Conservation (phyloP, 2,329 filamentous ascomycete species). For the Xylariaceae sp. region DNA sequence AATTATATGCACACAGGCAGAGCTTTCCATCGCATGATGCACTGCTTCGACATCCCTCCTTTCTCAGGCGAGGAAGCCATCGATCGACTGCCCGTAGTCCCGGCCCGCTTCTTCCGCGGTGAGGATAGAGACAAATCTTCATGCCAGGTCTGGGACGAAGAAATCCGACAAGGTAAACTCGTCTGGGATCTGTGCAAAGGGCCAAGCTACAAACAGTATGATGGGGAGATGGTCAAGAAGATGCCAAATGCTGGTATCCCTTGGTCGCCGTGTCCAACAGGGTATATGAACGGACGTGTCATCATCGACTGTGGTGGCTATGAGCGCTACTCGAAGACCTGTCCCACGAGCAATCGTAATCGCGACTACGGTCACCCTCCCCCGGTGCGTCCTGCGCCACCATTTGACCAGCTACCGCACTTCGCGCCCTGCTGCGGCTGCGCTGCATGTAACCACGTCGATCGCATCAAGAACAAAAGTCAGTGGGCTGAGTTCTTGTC, state of each 20-base stretch:
- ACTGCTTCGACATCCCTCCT: constrained; percentile 32
- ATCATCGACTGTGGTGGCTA: constrained; percentile 42
- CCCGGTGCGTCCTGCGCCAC: constrained; percentile 11
- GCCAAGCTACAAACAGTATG: constrained; percentile 45
- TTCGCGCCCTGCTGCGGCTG: constrained; percentile 42
- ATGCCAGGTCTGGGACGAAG: constrained; percentile 33
- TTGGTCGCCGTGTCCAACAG: constrained; percentile 22
- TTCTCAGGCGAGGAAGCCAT: constrained; percentile 45
- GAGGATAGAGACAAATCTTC: constrained; percentile 28
- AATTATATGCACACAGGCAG: constrained; percentile 33
- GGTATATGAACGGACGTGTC: constrained; percentile 37
- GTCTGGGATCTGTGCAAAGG: constrained; percentile 46
- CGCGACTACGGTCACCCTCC: neutral
- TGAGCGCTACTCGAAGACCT: constrained; percentile 30
- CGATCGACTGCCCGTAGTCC: constrained; percentile 38
- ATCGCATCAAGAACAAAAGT: constrained; percentile 23
- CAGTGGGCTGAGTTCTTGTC: constrained; percentile 40
- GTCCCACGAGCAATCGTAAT: constrained; percentile 19
- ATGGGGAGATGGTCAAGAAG: constrained; percentile 37
- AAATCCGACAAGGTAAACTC: constrained; percentile 39
- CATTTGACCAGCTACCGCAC: constrained; percentile 38
- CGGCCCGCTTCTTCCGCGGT: constrained; percentile 40
- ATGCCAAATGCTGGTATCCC: constrained; percentile 20
- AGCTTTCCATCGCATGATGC: constrained; percentile 36
- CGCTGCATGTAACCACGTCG: constrained; percentile 29